phyloP scores from a whole-genome alignment of 2,329 filamentous ascomycete genomes.

The Fusarium newnesense region DNA sequence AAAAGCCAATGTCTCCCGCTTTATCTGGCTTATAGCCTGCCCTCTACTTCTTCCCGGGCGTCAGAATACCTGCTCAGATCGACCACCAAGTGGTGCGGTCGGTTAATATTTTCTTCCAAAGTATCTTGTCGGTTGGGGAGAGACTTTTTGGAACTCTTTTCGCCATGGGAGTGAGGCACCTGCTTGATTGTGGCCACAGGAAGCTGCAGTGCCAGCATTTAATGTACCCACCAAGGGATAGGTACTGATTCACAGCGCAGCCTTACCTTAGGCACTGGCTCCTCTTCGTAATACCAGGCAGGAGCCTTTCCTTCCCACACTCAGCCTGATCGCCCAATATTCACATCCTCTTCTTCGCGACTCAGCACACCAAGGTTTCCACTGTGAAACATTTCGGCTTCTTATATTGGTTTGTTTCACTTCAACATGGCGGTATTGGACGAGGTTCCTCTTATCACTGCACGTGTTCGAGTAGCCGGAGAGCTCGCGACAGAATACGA shows the following conservation, averaged over 20 bases:
- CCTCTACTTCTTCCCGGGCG: neutral
- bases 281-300: neutral
- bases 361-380: neutral
- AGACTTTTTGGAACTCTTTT: neutral
- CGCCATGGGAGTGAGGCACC: neutral
- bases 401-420: neutral
- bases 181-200: neutral
- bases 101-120: neutral
- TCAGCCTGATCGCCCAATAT: neutral
- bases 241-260: neutral
- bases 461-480: conserved; percentile 28
- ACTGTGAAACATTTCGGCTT: neutral
- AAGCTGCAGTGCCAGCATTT: neutral
- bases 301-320: neutral
- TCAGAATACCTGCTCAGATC: no score
- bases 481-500: conserved; percentile 39
- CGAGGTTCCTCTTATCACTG: conserved; percentile 25
- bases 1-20: neutral
- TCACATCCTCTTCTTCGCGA: no score
- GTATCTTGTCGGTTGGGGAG: neutral
- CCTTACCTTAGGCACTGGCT: neutral
- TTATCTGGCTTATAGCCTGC: neutral
- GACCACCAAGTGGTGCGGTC: neutral
- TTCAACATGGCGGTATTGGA: conserved; percentile 37
- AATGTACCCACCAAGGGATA: neutral